phyloP scores from a whole-genome alignment of 345 rosid species.

The Psidium guajava region DNA sequence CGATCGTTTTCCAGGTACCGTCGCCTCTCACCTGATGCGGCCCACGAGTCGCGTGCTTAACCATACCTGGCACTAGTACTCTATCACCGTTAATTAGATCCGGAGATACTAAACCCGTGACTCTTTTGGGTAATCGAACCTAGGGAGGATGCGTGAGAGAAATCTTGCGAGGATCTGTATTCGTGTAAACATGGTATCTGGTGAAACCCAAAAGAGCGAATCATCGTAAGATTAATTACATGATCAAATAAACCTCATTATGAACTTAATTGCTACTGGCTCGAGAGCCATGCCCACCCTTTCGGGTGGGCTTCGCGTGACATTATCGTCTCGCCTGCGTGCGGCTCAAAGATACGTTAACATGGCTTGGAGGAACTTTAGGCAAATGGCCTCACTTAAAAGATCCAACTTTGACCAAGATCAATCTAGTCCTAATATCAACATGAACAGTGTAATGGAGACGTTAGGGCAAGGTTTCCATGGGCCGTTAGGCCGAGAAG shows the following conservation, averaged over 20 bases:
- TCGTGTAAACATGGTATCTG: no score
- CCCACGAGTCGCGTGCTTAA: not conserved
- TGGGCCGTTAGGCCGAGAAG: not conserved
- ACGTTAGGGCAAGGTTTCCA: not conserved
- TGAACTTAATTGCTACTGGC: not conserved
- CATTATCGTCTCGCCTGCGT: not conserved
- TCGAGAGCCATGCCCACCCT: not conserved
- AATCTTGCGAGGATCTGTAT: fast-evolving
- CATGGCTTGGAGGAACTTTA: not conserved
- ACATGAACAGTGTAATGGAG: not conserved
- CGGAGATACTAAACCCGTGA: not conserved
- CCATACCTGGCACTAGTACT: not conserved
- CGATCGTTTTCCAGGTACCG: not conserved
- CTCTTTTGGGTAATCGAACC: not conserved
- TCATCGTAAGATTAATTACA: not conserved
- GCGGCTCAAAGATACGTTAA: not conserved
- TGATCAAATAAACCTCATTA: not conserved
- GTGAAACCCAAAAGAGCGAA: not conserved
- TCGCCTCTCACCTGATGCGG: not conserved
- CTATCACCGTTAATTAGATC: not conserved
- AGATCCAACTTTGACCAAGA: not conserved
- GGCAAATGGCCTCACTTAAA: not conserved
- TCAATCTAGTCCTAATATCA: not conserved
- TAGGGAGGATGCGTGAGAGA: not conserved
- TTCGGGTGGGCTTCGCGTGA: not conserved